A percentile compares a stretch with the other conserved stretches of the same genome.
These are phyloP conservation scores for Zygotorulaspora danielsina DNA, from an alignment of 805 yeast genomes.

Conservation along the genomic window DNA sequence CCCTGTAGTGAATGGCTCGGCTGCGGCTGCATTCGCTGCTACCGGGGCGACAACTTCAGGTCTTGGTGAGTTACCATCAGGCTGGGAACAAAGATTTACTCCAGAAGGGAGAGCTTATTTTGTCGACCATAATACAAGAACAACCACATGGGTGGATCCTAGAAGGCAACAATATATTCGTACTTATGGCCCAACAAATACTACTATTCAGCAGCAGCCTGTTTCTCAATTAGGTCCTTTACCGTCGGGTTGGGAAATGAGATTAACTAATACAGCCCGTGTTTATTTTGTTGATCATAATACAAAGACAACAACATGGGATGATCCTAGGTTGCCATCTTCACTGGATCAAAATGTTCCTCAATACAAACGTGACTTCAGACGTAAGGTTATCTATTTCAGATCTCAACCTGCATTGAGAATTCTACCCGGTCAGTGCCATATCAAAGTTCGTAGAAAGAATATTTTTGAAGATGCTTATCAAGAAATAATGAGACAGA, in stretches of 20 bases:
- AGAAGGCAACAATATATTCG: conserved; percentile 97
- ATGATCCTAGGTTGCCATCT: conserved; percentile 97
- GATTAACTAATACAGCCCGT: conserved; percentile 96
- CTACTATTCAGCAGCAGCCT: conserved; percentile 96
- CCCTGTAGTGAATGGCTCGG: conserved; percentile 48
- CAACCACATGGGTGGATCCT: conserved; percentile 99
- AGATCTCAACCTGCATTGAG: conserved; percentile 97
- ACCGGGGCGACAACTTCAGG: conserved; percentile 89
- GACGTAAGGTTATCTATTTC: conserved; percentile 95
- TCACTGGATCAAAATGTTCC: conserved; percentile 98
- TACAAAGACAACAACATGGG: conserved; percentile 99
- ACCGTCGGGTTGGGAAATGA: conserved; percentile 99
- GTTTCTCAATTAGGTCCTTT: conserved; percentile 96
- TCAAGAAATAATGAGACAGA: conserved; percentile 97
- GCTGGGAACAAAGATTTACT: conserved; percentile 98
- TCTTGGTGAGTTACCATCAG: conserved; percentile 93
- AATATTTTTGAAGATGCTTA: conserved; percentile 96
- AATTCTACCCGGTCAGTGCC: conserved; percentile 97
- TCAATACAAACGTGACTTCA: conserved; percentile 96
- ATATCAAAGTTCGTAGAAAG: conserved; percentile 93
- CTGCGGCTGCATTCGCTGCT: conserved; percentile 64
- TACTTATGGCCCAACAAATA: conserved; percentile 78
- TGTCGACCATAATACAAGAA: conserved; percentile 98
- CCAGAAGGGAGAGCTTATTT: conserved; percentile 98
- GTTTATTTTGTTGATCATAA: conserved; percentile 98